Conservation (phyloP, 2,329 filamentous ascomycete species). For the Cryoendolithus antarcticus region DNA sequence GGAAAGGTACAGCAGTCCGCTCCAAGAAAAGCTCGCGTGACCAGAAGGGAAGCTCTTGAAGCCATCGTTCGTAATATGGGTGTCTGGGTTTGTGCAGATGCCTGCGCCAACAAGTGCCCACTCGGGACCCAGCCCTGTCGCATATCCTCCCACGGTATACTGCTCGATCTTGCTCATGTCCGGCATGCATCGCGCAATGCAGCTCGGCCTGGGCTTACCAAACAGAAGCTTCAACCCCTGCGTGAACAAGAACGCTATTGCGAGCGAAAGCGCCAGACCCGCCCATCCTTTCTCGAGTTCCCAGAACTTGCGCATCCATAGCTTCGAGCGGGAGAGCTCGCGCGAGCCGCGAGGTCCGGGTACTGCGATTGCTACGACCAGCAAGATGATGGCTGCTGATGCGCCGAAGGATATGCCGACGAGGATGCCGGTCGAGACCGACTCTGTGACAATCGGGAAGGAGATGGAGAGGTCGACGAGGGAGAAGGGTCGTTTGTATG, state of each 20-base stretch:
- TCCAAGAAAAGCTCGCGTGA: constrained; percentile 61
- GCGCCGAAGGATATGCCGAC: constrained; percentile 46
- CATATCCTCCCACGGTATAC: constrained; percentile 53
- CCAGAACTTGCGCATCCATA: constrained; percentile 79
- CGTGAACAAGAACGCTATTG: constrained; percentile 66
- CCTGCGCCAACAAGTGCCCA: constrained; percentile 60
- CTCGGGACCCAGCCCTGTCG: constrained; percentile 36
- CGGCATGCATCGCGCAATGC: constrained; percentile 61
- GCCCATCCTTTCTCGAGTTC: constrained; percentile 77
- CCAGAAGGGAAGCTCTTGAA: constrained; percentile 77
- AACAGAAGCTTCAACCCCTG: constrained; percentile 70
- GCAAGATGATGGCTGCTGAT: constrained; percentile 57
- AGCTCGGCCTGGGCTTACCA: constrained; percentile 52
- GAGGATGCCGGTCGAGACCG: constrained; percentile 55
- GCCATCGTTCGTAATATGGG: constrained; percentile 55
- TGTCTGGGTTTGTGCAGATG: constrained; percentile 61
- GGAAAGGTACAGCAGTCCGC: constrained; percentile 71
- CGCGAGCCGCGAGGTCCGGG: constrained; percentile 53
- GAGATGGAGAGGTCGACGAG: constrained; percentile 66
- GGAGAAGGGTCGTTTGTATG: constrained; percentile 59
- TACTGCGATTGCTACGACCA: constrained; percentile 57
- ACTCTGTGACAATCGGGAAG: constrained; percentile 62
- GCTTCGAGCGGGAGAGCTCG: constrained; percentile 29
- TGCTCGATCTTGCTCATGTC: constrained; percentile 50
- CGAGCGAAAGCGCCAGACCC: constrained; percentile 62